Base-by-base conservation (phyloP, 306 rosid genomes). In the Vigna radiata region DNA sequence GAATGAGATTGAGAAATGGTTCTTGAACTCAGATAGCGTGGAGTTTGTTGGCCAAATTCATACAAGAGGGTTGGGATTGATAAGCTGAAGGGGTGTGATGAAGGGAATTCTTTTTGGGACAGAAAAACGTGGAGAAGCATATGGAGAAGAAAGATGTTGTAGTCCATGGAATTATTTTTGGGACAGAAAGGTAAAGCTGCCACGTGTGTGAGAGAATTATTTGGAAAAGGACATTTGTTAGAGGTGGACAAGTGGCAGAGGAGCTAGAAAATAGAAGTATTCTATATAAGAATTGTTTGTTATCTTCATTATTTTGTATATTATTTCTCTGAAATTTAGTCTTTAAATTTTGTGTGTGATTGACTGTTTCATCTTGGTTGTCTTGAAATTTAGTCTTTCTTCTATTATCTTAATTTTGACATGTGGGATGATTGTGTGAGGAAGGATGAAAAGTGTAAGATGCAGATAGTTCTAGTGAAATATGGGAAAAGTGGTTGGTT, bases 21-120 rank as follows among this genome's bases (percentile, higher is more conserved):
- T 95, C 83, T 84, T 95, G 86, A 89, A 83, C 84, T 88, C 97
- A 6, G 97, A 95, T 80, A 78, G 44, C 80, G 83, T 95, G 8
- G 97, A 90, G 85, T 87, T 95, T 79, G 56, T 55, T 0, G 97
- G 59, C 88, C 91, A 33, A 89, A 67, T 87, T 89, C 93, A 2
- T 92, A 83, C 62, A 95, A 85, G 82, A 87, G 83, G 87, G 97
- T 95, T 76, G 93, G 89, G 75, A 90, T 95, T 68, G 97, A 90
- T 88, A 95, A 90, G 88, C 21, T 21, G 1, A 21, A 21, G 23
- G 23, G 23, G 23, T 21, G 23, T 21, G 23, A 21, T 41, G 92
- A 90, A 84, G 98, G 99, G 27, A 88, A 80, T 69, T 79, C 97
- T 31, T 95, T 21, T 21, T 21, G 23, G 23, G 23, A 21, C 1